These are phyloP conservation scores for Phragmites australis DNA, from an alignment of 176 grass and related monocot genomes.

Conservation along the genomic window DNA sequence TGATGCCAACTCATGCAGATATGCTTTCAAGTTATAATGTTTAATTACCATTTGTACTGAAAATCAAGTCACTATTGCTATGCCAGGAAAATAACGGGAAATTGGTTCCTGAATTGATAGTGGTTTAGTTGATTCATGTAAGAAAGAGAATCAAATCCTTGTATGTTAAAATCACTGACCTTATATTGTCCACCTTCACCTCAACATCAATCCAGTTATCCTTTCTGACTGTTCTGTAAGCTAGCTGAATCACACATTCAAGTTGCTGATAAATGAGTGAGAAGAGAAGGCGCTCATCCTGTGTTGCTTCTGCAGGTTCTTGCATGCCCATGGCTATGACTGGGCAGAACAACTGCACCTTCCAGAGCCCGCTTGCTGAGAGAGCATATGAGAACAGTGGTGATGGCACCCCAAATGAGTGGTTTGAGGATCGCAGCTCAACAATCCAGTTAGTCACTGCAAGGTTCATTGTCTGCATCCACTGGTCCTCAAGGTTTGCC, in stretches of 20 bases:
- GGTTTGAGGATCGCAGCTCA: constrained; percentile 54
- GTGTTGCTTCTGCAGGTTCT: constrained; percentile 55
- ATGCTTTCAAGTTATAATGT: background rate
- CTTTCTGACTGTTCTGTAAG: constrained; percentile 57
- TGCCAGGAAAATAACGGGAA: background rate
- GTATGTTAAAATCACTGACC: constrained; percentile 55
- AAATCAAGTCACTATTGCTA: background rate
- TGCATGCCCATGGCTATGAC: constrained; percentile 75
- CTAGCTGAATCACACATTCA: constrained; percentile 84
- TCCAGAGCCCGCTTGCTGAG: constrained; percentile 77
- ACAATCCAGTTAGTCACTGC: constrained; percentile 80
- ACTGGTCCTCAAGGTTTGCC: constrained; percentile 77
- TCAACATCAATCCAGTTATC: constrained; percentile 80
- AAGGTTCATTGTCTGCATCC: constrained; percentile 84
- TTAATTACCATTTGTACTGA: background rate
- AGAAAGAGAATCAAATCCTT: constrained; percentile 26
- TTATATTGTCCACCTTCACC: constrained; percentile 86
- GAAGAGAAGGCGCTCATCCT: constrained; percentile 79
- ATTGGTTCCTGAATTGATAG: background rate
- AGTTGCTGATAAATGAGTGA: constrained; percentile 86
- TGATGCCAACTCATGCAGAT: background rate
- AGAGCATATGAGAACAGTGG: constrained; percentile 68
- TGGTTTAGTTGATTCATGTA: background rate
- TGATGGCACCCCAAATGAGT: constrained; percentile 28
- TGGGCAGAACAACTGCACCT: constrained; percentile 86